Conservation (phyloP, 768 basidiomycete species). For the Tulasnella sp. region DNA sequence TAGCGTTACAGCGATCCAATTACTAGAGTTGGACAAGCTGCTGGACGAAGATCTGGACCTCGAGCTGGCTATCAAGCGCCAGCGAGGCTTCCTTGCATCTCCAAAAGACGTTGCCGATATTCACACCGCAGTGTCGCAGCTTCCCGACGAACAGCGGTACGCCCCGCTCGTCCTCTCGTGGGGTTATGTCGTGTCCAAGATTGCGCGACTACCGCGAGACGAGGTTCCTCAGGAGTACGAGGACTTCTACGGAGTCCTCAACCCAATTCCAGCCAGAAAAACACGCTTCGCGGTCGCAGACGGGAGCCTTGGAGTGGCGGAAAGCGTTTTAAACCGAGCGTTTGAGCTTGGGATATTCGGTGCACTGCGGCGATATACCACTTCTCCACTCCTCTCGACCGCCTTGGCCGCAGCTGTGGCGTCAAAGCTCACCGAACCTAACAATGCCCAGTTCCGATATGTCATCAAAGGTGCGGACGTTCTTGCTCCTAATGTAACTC, state of each 20-base stretch:
- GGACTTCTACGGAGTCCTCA: constrained; percentile 23
- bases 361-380: constrained; percentile 2
- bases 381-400: constrained; percentile 61
- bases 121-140: constrained; percentile 56
- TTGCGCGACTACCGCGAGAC: constrained; percentile 40
- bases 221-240: constrained; percentile 23
- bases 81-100: constrained; percentile 44
- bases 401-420: constrained; percentile 59
- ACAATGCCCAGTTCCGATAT: constrained; percentile 70
- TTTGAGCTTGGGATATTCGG: constrained; percentile 6
- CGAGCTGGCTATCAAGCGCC: constrained; percentile 42
- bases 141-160: constrained; percentile 51
- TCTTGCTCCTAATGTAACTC: constrained; percentile 17
- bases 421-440: constrained; percentile 63
- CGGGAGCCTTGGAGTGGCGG: neutral
- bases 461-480: constrained; percentile 70
- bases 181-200: constrained; percentile 69
- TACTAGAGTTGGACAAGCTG: constrained; percentile 32
- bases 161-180: constrained; percentile 70
- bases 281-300: constrained; percentile 1
- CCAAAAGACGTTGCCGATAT: constrained; percentile 56
- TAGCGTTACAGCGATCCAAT: constrained; percentile 41
- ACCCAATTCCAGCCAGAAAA: constrained; percentile 18
- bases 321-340: neutral
- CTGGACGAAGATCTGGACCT: constrained; percentile 73